A percentile compares a stretch with the other conserved stretches of the same genome.
Conservation (phyloP, 768 basidiomycete species). For the Chalciporus sphaerocephalus region DNA sequence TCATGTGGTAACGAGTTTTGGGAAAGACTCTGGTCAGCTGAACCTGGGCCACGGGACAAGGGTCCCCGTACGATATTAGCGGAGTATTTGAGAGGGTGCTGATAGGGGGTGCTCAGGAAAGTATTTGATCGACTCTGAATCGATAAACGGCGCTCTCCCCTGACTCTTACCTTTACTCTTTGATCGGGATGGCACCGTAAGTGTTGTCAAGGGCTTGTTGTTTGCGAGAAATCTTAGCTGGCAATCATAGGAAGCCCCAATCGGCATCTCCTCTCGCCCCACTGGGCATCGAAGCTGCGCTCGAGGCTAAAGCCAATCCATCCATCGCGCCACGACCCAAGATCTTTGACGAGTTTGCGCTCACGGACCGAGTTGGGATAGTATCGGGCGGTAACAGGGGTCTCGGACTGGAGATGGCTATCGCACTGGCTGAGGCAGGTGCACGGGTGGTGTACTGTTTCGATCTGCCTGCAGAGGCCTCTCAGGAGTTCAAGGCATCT, state of each 20-base stretch:
- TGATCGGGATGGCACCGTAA: slow-evolving; percentile 13
- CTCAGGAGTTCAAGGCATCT: slow-evolving; percentile 54
- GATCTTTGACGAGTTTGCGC: slow-evolving; percentile 56
- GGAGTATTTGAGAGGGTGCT: no score
- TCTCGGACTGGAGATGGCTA: slow-evolving; percentile 80
- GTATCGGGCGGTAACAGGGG: slow-evolving; percentile 66
- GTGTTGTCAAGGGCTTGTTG: not conserved
- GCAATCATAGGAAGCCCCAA: slow-evolving; percentile 26
- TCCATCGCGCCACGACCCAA: slow-evolving; percentile 38
- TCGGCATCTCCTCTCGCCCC: slow-evolving; percentile 54
- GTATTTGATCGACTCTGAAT: not conserved
- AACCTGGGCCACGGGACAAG: not conserved
- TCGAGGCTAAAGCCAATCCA: slow-evolving; percentile 38
- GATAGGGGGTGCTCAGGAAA: not conserved
- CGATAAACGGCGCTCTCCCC: not conserved
- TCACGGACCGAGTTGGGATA: slow-evolving; percentile 53
- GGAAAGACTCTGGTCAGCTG: not conserved
- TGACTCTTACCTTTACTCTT: not conserved
- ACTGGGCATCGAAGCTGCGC: slow-evolving; percentile 59
- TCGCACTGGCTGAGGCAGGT: slow-evolving; percentile 69
- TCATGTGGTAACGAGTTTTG: slow-evolving; percentile 1
- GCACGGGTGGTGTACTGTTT: slow-evolving; percentile 66
- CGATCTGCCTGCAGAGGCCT: slow-evolving; percentile 54
- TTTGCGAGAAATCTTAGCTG: not conserved
- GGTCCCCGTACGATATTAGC: not conserved